A percentile compares a stretch with the other conserved stretches of the same genome.
Evolutionary conservation across 1,284 basidiomycete species (phyloP).

Genomic region (Fomitopsis pinicola): DNA sequence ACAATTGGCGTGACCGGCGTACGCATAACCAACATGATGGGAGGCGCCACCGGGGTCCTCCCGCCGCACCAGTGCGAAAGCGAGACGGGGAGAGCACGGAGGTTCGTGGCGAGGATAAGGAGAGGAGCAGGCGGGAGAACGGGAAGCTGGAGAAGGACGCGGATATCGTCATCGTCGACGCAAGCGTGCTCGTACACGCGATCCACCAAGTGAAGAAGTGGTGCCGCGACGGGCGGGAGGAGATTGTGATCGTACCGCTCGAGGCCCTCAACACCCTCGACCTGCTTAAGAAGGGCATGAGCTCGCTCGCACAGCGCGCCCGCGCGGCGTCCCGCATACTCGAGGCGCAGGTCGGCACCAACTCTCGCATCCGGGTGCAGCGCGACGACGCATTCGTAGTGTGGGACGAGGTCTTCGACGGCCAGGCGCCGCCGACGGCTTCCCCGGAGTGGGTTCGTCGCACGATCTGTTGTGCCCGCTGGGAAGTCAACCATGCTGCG

Average conservation of each 20-base stretch:
- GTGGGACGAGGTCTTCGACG: slow-evolving; percentile 66
- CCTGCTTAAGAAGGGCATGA: slow-evolving; percentile 87
- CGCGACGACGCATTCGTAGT: slow-evolving; percentile 73
- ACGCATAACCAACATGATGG: slow-evolving; percentile 9
- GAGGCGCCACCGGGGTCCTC: slow-evolving; percentile 9
- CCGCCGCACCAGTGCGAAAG: slow-evolving; percentile 18
- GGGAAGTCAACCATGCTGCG: slow-evolving; percentile 50
- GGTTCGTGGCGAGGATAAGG: slow-evolving; percentile 12
- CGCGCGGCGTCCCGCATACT: slow-evolving; percentile 78
- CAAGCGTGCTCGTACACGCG: slow-evolving; percentile 83
- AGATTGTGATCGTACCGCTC: slow-evolving; percentile 77
- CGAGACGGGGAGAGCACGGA: slow-evolving; percentile 16
- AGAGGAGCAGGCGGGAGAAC: slow-evolving; percentile 28
- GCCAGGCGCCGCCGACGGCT: slow-evolving; percentile 25
- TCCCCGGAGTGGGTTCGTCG: slow-evolving; percentile 80
- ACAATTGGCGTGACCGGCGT: slow-evolving; percentile 53
- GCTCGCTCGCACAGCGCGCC: slow-evolving; percentile 73
- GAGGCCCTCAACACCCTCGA: slow-evolving; percentile 94
- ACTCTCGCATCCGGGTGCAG: slow-evolving; percentile 74
- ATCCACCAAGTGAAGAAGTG: slow-evolving; percentile 78
- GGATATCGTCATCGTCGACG: slow-evolving; percentile 78
- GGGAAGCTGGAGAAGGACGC: slow-evolving; percentile 51
- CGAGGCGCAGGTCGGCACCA: slow-evolving; percentile 77
- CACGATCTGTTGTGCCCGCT: slow-evolving; percentile 74
- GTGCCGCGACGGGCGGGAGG: slow-evolving; percentile 67